Conservation (phyloP, 768 basidiomycete genomes). For the Chlorophyllum brunneum region DNA sequence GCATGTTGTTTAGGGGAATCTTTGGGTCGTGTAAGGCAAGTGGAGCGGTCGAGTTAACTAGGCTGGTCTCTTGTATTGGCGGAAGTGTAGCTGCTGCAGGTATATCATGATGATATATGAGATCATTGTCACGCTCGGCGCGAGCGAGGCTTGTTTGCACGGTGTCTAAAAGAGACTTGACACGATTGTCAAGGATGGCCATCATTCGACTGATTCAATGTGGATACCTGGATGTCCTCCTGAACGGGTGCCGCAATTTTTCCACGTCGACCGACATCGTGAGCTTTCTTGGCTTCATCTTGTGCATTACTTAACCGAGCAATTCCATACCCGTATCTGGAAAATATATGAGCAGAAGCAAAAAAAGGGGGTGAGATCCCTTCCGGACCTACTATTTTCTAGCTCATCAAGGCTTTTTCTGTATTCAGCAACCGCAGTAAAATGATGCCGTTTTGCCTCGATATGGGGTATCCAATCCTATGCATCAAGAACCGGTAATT, state of each 20-base stretch:
- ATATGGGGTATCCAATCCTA: conserved; percentile 82
- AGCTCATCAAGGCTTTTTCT: conserved; percentile 87
- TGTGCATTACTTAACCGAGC: conserved; percentile 72
- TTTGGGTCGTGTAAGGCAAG: conserved; percentile 56
- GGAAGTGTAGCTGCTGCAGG: conserved; percentile 70
- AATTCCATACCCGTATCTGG: conserved; percentile 85
- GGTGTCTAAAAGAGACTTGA: conserved; percentile 71
- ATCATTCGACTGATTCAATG: background rate
- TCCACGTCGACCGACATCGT: conserved; percentile 61
- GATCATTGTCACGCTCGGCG: conserved; percentile 88
- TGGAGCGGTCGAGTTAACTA: conserved; percentile 61
- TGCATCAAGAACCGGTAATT: background rate
- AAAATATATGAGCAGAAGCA: conserved; percentile 7
- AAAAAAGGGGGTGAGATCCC: background rate
- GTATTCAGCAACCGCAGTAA: conserved; percentile 84
- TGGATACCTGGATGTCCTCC: conserved; percentile 73
- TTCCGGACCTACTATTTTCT: conserved; percentile 61
- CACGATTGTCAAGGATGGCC: conserved; percentile 10
- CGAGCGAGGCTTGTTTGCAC: conserved; percentile 64
- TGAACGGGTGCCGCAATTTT: conserved; percentile 60
- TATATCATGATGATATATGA: conserved; percentile 90
- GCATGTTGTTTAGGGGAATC: conserved; percentile 46
- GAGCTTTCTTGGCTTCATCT: conserved; percentile 62
- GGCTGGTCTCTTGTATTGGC: conserved; percentile 55
- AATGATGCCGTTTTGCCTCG: conserved; percentile 80